Evolutionary conservation across 331 rosid species (phyloP).

Genomic region (Quercus tomentella): DNA sequence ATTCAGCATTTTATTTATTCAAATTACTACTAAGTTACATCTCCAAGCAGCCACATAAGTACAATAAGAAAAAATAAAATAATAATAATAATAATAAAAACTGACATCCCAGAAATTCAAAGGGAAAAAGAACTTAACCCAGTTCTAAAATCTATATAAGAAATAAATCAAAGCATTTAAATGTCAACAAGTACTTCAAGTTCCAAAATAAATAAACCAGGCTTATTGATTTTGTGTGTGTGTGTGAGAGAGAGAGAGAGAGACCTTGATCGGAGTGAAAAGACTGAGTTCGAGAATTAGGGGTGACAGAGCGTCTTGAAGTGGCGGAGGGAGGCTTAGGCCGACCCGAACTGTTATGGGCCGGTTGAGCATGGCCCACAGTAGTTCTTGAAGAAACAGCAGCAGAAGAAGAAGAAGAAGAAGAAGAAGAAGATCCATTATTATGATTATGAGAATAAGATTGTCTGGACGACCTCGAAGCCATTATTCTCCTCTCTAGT

Average conservation of each 20-base stretch:
- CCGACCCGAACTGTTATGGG: conserved; percentile 26
- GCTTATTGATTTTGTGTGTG: not conserved
- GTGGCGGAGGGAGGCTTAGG: conserved; percentile 34
- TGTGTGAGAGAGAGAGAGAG: not conserved
- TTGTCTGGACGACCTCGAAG: conserved; percentile 20
- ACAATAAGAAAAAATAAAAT: not conserved
- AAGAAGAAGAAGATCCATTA: conserved; percentile 8
- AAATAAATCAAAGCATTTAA: not conserved
- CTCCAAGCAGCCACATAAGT: not conserved
- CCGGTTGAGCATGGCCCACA: conserved; percentile 16
- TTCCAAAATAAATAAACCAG: too few relatives aligned
- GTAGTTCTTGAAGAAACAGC: conserved; percentile 4
- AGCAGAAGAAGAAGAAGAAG: conserved; percentile 13
- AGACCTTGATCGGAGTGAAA: conserved; percentile 43
- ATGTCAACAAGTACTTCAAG: not conserved
- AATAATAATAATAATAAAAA: not conserved
- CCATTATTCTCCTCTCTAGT: not conserved
- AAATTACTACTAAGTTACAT: not conserved
- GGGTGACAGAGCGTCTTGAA: conserved; percentile 47
- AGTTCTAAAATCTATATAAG: not conserved
- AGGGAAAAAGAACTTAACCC: not conserved
- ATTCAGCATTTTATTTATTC: not conserved
- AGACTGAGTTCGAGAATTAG: conserved; percentile 32
- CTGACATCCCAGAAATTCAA: not conserved
- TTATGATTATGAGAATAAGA: conserved; percentile 14